phyloP scores from a whole-genome alignment of 2,329 filamentous ascomycete species.

The Trichoderma polysporum region DNA sequence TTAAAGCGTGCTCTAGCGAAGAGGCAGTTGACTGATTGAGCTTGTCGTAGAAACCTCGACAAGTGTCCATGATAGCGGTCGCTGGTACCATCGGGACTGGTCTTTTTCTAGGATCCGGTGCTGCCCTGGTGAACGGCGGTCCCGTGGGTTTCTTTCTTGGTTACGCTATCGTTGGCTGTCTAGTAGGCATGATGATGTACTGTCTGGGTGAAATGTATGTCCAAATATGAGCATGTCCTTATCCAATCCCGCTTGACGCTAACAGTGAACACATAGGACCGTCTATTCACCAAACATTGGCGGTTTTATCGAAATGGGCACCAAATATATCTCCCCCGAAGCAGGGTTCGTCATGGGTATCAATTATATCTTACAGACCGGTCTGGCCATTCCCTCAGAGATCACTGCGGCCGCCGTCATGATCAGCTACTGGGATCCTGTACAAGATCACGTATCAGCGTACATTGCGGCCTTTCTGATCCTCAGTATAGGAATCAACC shows the following conservation, averaged over 20 bases:
- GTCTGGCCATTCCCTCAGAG: conserved; percentile 26
- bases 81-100: conserved; percentile 42
- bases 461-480: conserved; percentile 25
- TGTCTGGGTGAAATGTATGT: conserved; percentile 25
- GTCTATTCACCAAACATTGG: conserved; percentile 28
- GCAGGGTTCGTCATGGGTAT: conserved; percentile 28
- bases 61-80: conserved; percentile 38
- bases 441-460: conserved; percentile 12
- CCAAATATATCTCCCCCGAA: conserved; percentile 27
- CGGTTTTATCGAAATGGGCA: conserved; percentile 29
- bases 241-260: background rate
- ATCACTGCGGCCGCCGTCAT: conserved; percentile 26
- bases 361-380: conserved; percentile 27
- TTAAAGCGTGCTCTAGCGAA: background rate
- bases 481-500: conserved; percentile 24
- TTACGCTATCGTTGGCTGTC: conserved; percentile 21
- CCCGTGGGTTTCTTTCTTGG: conserved; percentile 23
- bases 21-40: background rate
- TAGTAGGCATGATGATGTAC: conserved; percentile 25
- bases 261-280: conserved; percentile 20
- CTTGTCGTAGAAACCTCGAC: conserved; percentile 25
- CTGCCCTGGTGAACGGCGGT: conserved; percentile 20
- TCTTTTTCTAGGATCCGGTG: conserved; percentile 27
- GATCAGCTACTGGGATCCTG: conserved; percentile 27
- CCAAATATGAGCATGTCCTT: background rate